These are phyloP conservation scores for Bipolaris sorokiniana DNA, from an alignment of 2,329 filamentous ascomycete genomes.

Conservation along the genomic window DNA sequence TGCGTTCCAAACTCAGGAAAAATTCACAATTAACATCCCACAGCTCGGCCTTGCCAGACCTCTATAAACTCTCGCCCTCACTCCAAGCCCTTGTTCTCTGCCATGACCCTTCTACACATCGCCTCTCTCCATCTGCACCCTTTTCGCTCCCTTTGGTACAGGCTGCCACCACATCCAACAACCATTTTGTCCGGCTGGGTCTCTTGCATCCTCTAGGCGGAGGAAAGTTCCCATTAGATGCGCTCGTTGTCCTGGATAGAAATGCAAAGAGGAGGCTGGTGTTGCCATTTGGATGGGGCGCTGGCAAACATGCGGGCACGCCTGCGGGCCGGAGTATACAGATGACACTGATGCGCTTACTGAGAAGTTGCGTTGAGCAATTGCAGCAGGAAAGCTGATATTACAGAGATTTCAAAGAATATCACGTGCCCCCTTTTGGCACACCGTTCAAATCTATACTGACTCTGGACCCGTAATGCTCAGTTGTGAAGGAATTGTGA, in stretches of 20 bases:
- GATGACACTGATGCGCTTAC: conserved; percentile 33
- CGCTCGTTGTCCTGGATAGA: conserved; percentile 53
- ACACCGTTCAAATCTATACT: neutral
- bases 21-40: neutral
- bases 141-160: conserved; percentile 43
- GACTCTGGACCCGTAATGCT: neutral
- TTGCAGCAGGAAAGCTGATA: conserved; percentile 24
- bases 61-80: conserved; percentile 41
- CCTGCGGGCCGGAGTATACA: conserved; percentile 41
- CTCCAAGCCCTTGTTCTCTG: conserved; percentile 46
- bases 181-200: conserved; percentile 50
- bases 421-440: neutral
- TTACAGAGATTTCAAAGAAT: neutral
- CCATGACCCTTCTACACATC: conserved; percentile 41
- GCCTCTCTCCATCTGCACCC: conserved; percentile 29
- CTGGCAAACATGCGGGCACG: conserved; percentile 44
- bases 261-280: conserved; percentile 48
- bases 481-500: neutral
- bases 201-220: conserved; percentile 55
- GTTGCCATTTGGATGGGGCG: conserved; percentile 55
- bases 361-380: conserved; percentile 37
- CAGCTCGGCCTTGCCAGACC: conserved; percentile 37
- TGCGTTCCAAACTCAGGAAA: neutral
- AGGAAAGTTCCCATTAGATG: conserved; percentile 52
- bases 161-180: conserved; percentile 40